Percentiles rank a stretch among this genome's conserved stretches.
Evolutionary conservation across 2,329 filamentous ascomycete species (phyloP).

Genomic region (Claviceps monticola): DNA sequence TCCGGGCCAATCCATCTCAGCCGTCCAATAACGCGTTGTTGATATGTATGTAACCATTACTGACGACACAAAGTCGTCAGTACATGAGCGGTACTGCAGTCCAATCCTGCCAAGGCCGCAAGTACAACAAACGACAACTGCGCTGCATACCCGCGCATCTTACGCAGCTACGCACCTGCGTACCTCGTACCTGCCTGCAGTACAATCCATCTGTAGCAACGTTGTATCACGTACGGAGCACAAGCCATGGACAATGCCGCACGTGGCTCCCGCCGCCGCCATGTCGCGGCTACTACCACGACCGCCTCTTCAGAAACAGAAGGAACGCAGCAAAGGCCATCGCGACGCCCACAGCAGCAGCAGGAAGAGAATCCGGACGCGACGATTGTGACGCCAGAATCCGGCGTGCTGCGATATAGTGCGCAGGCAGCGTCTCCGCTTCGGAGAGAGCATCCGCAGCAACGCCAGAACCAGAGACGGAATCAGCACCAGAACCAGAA

Average conservation of each 20-base stretch:
- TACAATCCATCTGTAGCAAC: neutral
- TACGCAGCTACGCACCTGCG: neutral
- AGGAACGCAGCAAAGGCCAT: neutral
- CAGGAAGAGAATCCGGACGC: neutral
- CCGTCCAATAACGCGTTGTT: neutral
- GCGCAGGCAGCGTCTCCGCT: neutral
- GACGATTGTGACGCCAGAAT: neutral
- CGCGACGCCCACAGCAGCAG: neutral
- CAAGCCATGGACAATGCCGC: constrained; percentile 14
- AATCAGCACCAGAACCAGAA: constrained; percentile 2
- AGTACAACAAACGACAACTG: neutral
- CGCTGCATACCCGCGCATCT: neutral
- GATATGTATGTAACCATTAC: neutral
- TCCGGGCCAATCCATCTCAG: neutral
- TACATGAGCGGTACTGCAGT: neutral
- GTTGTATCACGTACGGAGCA: neutral
- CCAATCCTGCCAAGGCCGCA: neutral
- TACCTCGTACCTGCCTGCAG: neutral
- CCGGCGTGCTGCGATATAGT: neutral
- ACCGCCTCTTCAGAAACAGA: neutral
- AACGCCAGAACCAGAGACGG: constrained; percentile 1
- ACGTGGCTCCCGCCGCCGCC: constrained; percentile 18
- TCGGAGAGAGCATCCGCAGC: constrained; percentile 4
- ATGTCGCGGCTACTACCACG: constrained; percentile 13
- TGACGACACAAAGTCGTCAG: neutral